phyloP scores from a whole-genome alignment of 768 basidiomycete species.

The Clavaria fumosa region DNA sequence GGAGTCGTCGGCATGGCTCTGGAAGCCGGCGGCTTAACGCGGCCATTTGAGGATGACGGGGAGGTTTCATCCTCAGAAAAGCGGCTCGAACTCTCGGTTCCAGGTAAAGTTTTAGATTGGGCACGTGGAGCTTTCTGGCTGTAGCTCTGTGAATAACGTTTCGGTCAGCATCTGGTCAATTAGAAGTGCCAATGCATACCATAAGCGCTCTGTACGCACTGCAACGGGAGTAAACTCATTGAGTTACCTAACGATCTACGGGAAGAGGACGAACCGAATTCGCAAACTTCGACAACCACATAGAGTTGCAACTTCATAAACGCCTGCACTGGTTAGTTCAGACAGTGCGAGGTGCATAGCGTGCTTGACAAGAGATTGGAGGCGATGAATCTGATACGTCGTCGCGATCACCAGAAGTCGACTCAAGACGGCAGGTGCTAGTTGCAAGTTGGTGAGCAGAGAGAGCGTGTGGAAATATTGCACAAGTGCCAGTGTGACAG shows the following conservation, averaged over 20 bases:
- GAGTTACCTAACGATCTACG: slow-evolving; percentile 1
- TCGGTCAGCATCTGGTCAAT: background rate
- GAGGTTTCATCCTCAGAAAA: too few species aligned
- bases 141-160: slow-evolving; percentile 38
- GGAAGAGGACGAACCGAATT: slow-evolving; percentile 45
- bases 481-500: slow-evolving; percentile 74
- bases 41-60: too few species aligned
- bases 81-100: too few species aligned
- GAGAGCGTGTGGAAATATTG: slow-evolving; percentile 89
- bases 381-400: slow-evolving; percentile 64
- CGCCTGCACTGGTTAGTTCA: slow-evolving; percentile 73
- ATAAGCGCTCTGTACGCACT: slow-evolving; percentile 48
- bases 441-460: slow-evolving; percentile 81
- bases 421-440: slow-evolving; percentile 77
- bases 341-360: slow-evolving; percentile 84
- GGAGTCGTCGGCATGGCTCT: too few species aligned
- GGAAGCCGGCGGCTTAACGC: too few species aligned
- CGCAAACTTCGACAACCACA: slow-evolving; percentile 82
- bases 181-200: background rate
- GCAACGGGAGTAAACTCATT: slow-evolving; percentile 44
- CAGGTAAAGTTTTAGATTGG: too few species aligned
- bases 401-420: slow-evolving; percentile 73
- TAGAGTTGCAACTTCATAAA: slow-evolving; percentile 90
- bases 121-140: slow-evolving; percentile 37
- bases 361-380: slow-evolving; percentile 79